Conservation (phyloP, 2,329 filamentous ascomycete species). For the Claviceps fusiformis region DNA sequence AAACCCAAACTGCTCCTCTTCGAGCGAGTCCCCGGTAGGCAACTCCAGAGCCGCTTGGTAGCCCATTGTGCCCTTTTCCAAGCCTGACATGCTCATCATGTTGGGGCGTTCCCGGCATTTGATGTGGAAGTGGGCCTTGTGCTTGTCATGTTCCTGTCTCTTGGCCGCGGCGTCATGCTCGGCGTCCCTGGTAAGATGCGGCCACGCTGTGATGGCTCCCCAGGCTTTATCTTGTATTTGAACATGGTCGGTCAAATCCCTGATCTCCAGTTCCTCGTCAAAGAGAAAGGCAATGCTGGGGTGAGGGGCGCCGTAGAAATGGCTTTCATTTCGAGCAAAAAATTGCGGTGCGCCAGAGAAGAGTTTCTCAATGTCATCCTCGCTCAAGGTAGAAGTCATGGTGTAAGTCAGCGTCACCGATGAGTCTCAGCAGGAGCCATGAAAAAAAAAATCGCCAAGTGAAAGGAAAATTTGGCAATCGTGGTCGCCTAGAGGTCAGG, state of each 20-base stretch:
- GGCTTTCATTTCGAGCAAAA: constrained; percentile 46
- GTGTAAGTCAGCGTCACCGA: constrained; percentile 41
- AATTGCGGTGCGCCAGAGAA: constrained; percentile 68
- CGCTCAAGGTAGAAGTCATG: constrained; percentile 38
- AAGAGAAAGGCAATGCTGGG: constrained; percentile 55
- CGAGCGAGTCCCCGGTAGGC: constrained; percentile 48
- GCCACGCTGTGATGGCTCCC: constrained; percentile 48
- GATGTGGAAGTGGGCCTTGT: constrained; percentile 43
- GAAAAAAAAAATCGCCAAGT: background rate
- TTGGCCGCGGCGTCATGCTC: constrained; percentile 31
- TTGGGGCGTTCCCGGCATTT: constrained; percentile 49
- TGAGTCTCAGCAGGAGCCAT: constrained; percentile 12
- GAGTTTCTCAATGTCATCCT: constrained; percentile 51
- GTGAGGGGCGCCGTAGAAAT: constrained; percentile 44
- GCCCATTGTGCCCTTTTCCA: constrained; percentile 58
- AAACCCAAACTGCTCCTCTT: constrained; percentile 48
- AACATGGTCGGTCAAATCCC: constrained; percentile 50
- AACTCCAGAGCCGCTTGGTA: constrained; percentile 56
- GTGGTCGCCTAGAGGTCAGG: background rate
- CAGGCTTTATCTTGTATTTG: constrained; percentile 51
- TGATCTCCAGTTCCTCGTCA: constrained; percentile 46
- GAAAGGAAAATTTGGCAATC: background rate
- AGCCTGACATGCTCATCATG: constrained; percentile 59
- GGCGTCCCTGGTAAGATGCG: constrained; percentile 41
- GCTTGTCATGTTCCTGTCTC: constrained; percentile 28